A percentile compares a stretch with the other conserved stretches of the same genome.
Evolutionary conservation across 2,329 filamentous ascomycete species (phyloP).

Genomic region (Colletotrichum endophyticum): DNA sequence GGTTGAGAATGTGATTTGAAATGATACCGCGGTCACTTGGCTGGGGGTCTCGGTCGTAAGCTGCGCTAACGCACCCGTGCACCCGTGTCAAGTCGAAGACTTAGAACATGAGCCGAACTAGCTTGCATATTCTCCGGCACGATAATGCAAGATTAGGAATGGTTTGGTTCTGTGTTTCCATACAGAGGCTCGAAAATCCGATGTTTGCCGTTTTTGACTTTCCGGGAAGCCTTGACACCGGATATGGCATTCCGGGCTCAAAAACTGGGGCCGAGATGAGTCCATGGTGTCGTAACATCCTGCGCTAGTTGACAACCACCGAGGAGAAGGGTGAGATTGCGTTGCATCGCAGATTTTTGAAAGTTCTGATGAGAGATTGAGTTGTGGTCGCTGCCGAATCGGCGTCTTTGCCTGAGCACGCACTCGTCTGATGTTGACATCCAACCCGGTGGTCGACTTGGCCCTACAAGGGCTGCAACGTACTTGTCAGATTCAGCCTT

Average conservation of each 20-base stretch:
- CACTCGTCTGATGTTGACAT: not conserved
- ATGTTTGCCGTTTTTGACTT: not conserved
- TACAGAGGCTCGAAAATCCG: not conserved
- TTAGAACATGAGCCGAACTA: not conserved
- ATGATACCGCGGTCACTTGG: not conserved
- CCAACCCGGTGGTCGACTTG: not conserved
- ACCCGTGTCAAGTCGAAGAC: not conserved
- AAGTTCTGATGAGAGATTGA: not conserved
- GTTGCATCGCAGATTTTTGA: not conserved
- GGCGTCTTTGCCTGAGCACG: not conserved
- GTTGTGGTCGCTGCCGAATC: not conserved
- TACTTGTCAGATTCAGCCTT: not conserved
- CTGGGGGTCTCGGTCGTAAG: not conserved
- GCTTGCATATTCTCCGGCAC: not conserved
- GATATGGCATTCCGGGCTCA: not conserved
- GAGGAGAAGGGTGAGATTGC: not conserved
- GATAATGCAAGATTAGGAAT: not conserved
- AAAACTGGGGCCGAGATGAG: not conserved
- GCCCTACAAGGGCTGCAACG: fast-evolving
- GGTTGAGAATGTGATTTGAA: not conserved
- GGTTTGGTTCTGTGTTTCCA: not conserved
- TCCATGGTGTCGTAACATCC: not conserved
- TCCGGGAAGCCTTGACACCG: not conserved
- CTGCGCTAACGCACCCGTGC: not conserved
- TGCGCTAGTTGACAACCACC: not conserved